Evolutionary conservation across 305 asterid species (phyloP), one percentile per base, ranked within the genome.

Genomic region (Fraxinus platypoda): DNA sequence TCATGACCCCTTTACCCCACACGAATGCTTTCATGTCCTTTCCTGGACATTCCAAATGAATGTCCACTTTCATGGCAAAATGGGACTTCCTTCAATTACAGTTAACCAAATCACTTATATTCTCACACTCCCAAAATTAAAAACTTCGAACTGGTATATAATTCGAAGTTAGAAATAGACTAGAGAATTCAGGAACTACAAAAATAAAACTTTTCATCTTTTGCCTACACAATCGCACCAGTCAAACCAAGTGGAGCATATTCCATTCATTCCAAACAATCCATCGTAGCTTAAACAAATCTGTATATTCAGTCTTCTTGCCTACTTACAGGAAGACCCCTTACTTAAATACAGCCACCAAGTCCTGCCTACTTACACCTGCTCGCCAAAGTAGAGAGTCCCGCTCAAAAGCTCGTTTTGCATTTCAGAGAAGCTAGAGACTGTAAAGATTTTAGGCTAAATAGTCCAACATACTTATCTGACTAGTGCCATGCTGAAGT

Each of bases 11-110:
- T 74, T 68, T 71, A 31, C 66, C 33, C 13, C 54, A 74, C 76
- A 76, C 77, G 54, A 41, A 23, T 73, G 74, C 15, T 76, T 38
- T 38, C 26, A 59, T 80, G 77, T 54, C 66, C 26, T 54, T n/a
- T 54, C 66, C 3, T 54, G 11, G 66, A 54, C 66, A 54, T 54
- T 26, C 66, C 66, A 54, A n/a, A 6, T 1, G 66, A 54, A 54
- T 54, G 26, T n/a, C 23, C 11, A 54, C 26, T 54, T 54, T 54
- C 66, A 6, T 54, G 25, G 25, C 26, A 54, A 54, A 54, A 7
- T n/a, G 25, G 9, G 9, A 19, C 2, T 54, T 54, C 26, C 66
- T 54, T 54, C 8, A 2, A n/a, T 54, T n/a, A 54, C 66, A 54
- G 66, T 54, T 54, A n/a, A 54, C 66, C 66, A 6, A 54, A 54